Evolutionary conservation across 106 monocot species (phyloP).

Genomic region (Dioscorea zingiberensis): DNA sequence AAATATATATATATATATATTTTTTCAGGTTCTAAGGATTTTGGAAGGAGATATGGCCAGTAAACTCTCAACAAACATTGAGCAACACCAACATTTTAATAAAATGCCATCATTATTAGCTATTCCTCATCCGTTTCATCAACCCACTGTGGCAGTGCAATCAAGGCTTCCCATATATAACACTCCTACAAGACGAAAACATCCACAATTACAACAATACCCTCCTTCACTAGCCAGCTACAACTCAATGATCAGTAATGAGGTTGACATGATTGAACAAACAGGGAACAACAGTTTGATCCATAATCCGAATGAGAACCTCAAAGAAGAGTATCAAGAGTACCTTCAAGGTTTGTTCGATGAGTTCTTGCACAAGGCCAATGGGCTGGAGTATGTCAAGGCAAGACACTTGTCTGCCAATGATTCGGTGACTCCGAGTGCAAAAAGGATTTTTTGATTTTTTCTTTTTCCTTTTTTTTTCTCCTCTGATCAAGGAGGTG

Average conservation of each 20-base stretch:
- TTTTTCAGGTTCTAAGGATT: slow-evolving; percentile 16
- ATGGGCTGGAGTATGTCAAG: too few species aligned
- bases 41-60: slow-evolving; percentile 19
- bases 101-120: too few species aligned
- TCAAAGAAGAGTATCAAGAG: neutral
- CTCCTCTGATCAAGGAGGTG: too few species aligned
- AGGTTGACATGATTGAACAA: neutral
- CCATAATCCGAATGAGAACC: neutral
- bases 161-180: neutral
- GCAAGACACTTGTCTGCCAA: too few species aligned
- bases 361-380: neutral
- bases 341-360: neutral
- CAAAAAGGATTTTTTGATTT: too few species aligned
- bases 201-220: too few species aligned
- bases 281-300: neutral
- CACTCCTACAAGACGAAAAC: neutral
- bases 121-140: neutral
- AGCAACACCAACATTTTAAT: neutral
- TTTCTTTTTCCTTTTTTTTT: too few species aligned
- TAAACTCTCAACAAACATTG: neutral
- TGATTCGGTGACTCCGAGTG: too few species aligned
- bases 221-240: too few species aligned
- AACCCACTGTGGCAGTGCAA: too few species aligned
- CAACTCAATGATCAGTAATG: too few species aligned
- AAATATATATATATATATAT: neutral